Conservation (phyloP, 345 rosid species). For the Anastatica hierochuntica region DNA sequence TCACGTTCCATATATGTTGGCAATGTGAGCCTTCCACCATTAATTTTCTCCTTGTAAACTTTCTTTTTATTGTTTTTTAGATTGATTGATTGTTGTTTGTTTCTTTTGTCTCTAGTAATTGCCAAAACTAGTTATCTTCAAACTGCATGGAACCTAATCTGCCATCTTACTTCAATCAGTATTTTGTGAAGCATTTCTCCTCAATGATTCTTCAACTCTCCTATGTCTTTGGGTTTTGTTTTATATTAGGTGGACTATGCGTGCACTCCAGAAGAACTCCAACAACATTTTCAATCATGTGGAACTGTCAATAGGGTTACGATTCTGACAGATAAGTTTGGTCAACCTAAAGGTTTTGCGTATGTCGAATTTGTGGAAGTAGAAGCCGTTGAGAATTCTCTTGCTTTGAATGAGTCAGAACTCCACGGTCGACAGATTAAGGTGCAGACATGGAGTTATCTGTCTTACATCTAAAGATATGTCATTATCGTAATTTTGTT, state of each 20-base stretch:
- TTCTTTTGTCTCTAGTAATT: background rate
- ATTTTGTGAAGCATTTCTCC: too few species aligned
- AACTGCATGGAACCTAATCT: background rate
- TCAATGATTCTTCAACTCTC: background rate
- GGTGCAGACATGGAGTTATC: constrained; percentile 30
- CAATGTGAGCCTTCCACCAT: constrained; percentile 57
- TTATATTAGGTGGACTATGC: constrained; percentile 99
- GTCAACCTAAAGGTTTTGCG: constrained; percentile 98
- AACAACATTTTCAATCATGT: constrained; percentile 98
- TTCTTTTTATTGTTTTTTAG: background rate
- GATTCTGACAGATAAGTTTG: constrained; percentile 96
- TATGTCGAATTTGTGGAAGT: constrained; percentile 92
- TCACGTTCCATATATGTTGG: constrained; percentile 92
- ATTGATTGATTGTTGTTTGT: constrained; percentile 4
- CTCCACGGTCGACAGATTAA: constrained; percentile 94
- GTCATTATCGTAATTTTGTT: background rate
- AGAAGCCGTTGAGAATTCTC: constrained; percentile 93
- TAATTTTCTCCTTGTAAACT: too few species aligned
- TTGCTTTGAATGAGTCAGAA: constrained; percentile 88
- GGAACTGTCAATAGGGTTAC: constrained; percentile 97
- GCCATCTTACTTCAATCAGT: background rate
- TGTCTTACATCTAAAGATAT: background rate
- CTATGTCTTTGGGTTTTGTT: too few species aligned
- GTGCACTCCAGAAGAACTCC: constrained; percentile 97
- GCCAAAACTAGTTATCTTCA: background rate